Conservation (phyloP, 371 early-diverging fungal species). For the Circinella umbellata region DNA sequence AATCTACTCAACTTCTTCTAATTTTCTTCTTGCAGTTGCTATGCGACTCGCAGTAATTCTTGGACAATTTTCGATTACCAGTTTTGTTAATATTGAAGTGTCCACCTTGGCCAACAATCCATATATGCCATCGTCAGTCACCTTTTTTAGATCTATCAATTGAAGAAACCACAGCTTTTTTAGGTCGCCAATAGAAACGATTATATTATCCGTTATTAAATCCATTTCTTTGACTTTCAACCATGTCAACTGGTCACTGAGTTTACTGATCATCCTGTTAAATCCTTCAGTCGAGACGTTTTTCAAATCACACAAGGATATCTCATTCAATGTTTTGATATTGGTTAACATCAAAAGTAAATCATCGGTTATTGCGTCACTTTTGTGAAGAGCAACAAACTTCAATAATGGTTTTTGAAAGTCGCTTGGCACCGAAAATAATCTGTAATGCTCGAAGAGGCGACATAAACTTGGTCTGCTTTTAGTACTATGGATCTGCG, state of each 20-base stretch:
- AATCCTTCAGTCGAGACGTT: background rate
- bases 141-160: background rate
- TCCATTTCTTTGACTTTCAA: background rate
- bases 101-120: background rate
- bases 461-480: background rate
- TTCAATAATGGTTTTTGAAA: background rate
- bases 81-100: background rate
- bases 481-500: background rate
- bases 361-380: background rate
- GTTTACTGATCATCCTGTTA: background rate
- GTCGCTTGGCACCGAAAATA: no score
- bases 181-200: background rate
- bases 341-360: background rate
- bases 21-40: background rate
- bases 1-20: background rate
- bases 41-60: background rate
- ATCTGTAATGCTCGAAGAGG: background rate
- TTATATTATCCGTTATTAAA: background rate
- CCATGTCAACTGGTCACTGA: background rate
- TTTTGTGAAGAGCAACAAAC: background rate
- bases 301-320: background rate
- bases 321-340: background rate
- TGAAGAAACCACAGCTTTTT: background rate
- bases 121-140: background rate
- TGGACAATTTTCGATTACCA: background rate